Conservation (phyloP, 768 basidiomycete genomes). For the Leucocoprinus birnbaumii region DNA sequence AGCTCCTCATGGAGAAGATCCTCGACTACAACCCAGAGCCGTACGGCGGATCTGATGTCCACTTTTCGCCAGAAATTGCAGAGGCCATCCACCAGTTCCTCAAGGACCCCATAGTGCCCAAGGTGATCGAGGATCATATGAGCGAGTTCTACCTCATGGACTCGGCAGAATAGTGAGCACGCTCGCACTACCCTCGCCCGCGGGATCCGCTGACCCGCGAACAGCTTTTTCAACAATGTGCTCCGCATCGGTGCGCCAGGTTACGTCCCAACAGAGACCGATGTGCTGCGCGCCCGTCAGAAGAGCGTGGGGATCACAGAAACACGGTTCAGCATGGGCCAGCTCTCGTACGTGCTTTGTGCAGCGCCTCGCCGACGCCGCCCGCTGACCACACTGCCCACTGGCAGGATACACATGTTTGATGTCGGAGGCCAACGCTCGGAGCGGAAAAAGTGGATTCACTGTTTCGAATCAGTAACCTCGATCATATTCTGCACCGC, state of each 20-base stretch:
- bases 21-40: constrained; percentile 54
- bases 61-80: constrained; percentile 63
- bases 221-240: constrained; percentile 83
- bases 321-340: constrained; percentile 76
- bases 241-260: constrained; percentile 76
- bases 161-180: constrained; percentile 80
- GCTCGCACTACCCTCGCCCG: neutral
- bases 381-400: neutral
- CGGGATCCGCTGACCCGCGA: neutral
- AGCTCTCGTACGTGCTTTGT: constrained; percentile 44
- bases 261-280: constrained; percentile 85
- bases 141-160: constrained; percentile 94
- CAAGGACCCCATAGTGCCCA: constrained; percentile 63
- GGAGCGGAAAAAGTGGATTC: constrained; percentile 82
- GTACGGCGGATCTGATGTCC: constrained; percentile 31
- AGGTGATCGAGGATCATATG: constrained; percentile 52
- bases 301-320: constrained; percentile 92
- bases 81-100: constrained; percentile 66
- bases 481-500: constrained; percentile 68
- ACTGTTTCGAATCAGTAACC: constrained; percentile 61
- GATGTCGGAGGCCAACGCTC: constrained; percentile 80
- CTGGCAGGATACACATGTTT: constrained; percentile 59
- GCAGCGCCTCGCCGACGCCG: neutral
- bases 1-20: constrained; percentile 54
- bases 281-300: constrained; percentile 83